These are phyloP conservation scores for Cytospora chrysosperma DNA, from an alignment of 2,329 filamentous ascomycete species.

Conservation along the genomic window DNA sequence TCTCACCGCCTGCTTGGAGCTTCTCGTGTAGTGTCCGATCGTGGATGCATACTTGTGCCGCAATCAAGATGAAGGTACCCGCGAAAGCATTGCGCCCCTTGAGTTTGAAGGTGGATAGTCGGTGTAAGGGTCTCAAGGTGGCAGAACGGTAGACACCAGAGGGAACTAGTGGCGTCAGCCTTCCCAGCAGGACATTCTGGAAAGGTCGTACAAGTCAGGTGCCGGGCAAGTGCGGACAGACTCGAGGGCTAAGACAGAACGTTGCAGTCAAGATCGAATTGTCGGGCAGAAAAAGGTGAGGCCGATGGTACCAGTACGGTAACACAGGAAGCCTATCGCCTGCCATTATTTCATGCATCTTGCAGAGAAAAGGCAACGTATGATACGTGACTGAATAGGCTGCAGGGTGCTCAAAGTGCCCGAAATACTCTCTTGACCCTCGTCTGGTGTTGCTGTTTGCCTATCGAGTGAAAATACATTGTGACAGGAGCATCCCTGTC, in stretches of 20 bases:
- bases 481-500: conserved; percentile 7
- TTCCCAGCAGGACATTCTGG: conserved; percentile 6
- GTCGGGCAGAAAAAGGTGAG: conserved; percentile 3
- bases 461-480: neutral
- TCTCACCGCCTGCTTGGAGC: conserved; percentile 4
- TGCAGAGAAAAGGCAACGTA: conserved; percentile 10
- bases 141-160: neutral
- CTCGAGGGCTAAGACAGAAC: conserved; percentile 15
- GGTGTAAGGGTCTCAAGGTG: conserved; percentile 7
- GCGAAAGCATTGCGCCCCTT: neutral
- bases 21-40: neutral
- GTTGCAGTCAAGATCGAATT: conserved; percentile 11
- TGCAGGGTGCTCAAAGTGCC: neutral
- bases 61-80: neutral
- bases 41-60: neutral
- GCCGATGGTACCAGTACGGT: conserved; percentile 7
- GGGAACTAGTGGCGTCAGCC: conserved; percentile 13
- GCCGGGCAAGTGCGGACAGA: conserved; percentile 10
- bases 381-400: conserved; percentile 12
- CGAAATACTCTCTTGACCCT: conserved; percentile 3
- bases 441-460: neutral
- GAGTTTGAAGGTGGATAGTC: neutral
- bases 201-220: conserved; percentile 15
- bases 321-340: conserved; percentile 16
- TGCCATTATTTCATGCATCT: conserved; percentile 8